A percentile compares a stretch with the other conserved stretches of the same genome.
phyloP scores from a whole-genome alignment of 1,284 basidiomycete species.

The Agroathelia rolfsii region DNA sequence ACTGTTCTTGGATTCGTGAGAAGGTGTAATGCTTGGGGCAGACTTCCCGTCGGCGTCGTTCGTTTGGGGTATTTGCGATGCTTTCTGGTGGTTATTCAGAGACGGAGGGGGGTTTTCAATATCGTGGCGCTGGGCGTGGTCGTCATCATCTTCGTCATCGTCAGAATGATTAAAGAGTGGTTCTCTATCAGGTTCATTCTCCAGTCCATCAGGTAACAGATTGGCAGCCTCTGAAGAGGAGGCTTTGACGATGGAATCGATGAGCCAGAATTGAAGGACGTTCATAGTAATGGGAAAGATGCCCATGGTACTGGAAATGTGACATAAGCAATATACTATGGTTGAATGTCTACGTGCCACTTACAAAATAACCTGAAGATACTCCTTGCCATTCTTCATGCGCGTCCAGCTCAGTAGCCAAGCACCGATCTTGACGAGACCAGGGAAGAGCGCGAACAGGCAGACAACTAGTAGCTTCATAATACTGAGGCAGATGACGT shows the following conservation, averaged over 20 bases:
- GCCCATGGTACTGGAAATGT: conserved; percentile 66
- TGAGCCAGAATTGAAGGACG: conserved; percentile 80
- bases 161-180: conserved; percentile 42
- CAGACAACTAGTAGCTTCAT: conserved; percentile 87
- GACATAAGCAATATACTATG: conserved; percentile 1
- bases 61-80: conserved; percentile 13
- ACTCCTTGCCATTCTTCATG: conserved; percentile 38
- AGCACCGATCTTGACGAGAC: conserved; percentile 65
- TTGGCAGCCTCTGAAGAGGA: conserved; percentile 31
- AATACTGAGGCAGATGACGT: conserved; percentile 72
- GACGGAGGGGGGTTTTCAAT: conserved; percentile 33
- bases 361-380: conserved; percentile 79
- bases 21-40: no score
- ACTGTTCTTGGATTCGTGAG: conserved; percentile 15
- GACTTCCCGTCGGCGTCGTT: conserved; percentile 23
- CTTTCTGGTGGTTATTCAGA: no score
- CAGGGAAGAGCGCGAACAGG: conserved; percentile 63
- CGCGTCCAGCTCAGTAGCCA: conserved; percentile 81
- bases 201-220: no score
- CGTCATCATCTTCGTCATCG: conserved; percentile 48
- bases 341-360: conserved; percentile 23
- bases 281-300: conserved; percentile 93
- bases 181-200: conserved; percentile 38
- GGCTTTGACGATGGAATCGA: conserved; percentile 80
- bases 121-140: conserved; percentile 26